A percentile compares a stretch with the other conserved stretches of the same genome.
phyloP scores from a whole-genome alignment of 1,284 basidiomycete species.

The Malassezia japonica region DNA sequence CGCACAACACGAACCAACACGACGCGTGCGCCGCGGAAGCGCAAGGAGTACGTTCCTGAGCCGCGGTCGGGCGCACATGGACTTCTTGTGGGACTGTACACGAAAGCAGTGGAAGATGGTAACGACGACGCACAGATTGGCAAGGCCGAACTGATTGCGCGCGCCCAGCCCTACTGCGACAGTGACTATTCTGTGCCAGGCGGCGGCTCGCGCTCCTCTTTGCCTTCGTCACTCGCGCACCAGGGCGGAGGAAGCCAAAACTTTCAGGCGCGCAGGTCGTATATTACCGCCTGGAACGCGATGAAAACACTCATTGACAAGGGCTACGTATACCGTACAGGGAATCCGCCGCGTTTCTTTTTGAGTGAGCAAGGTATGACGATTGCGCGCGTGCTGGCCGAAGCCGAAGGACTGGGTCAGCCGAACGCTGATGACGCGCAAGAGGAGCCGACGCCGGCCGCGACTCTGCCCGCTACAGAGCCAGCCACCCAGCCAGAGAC shows the following conservation, averaged over 20 bases:
- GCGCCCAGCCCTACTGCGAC: slow-evolving; percentile 36
- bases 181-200: slow-evolving; percentile 30
- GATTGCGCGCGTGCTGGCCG: slow-evolving; percentile 21
- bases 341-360: slow-evolving; percentile 39
- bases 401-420: slow-evolving; percentile 4
- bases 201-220: slow-evolving; percentile 5
- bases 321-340: slow-evolving; percentile 38
- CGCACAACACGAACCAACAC: not conserved
- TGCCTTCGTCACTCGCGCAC: slow-evolving; percentile 19
- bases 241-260: slow-evolving; percentile 5
- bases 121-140: slow-evolving; percentile 18
- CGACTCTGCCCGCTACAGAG: no score
- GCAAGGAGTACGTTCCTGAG: slow-evolving; percentile 37
- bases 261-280: slow-evolving; percentile 15
- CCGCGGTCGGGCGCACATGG: slow-evolving; percentile 42
- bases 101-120: slow-evolving; percentile 13
- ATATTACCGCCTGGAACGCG: slow-evolving; percentile 43
- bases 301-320: slow-evolving; percentile 46
- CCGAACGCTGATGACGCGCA: no score
- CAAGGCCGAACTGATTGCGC: slow-evolving; percentile 39
- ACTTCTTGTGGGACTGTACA: slow-evolving; percentile 36
- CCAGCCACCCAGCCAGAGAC: not conserved
- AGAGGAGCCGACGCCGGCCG: no score
- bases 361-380: slow-evolving; percentile 36
- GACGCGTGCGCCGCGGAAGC: not conserved